Conservation (phyloP, 2,329 filamentous ascomycete species). For the Stachybotrys echinatus region DNA sequence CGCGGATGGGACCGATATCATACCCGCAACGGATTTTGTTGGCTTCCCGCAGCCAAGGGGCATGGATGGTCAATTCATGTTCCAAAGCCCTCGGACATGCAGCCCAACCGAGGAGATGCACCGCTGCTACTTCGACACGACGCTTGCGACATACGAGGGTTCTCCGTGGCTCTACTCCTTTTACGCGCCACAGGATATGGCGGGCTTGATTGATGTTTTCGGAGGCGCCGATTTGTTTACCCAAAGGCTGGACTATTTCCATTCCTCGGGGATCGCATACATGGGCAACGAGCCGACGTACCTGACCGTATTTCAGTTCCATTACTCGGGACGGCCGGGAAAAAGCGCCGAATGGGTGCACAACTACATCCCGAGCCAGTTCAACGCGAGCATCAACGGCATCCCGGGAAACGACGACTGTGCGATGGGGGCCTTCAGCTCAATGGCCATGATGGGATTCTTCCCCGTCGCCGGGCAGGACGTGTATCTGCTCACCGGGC, state of each 20-base stretch:
- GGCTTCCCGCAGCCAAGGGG: conserved; percentile 68
- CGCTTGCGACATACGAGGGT: conserved; percentile 58
- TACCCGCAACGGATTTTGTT: conserved; percentile 44
- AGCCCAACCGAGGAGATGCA: conserved; percentile 25
- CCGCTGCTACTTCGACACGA: conserved; percentile 28
- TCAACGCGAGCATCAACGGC: conserved; percentile 59
- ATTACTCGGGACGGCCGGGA: conserved; percentile 62
- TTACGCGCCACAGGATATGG: conserved; percentile 41
- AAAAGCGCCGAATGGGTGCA: conserved; percentile 49
- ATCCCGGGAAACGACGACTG: conserved; percentile 51
- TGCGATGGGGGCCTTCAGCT: conserved; percentile 48
- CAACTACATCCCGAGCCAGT: conserved; percentile 61
- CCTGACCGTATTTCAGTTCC: conserved; percentile 49
- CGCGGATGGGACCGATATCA: conserved; percentile 27
- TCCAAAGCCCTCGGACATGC: conserved; percentile 51
- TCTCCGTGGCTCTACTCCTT: conserved; percentile 71
- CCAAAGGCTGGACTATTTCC: conserved; percentile 57
- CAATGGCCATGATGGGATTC: conserved; percentile 45
- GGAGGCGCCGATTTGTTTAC: conserved; percentile 55
- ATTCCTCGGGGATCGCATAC: conserved; percentile 58
- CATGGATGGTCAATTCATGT: conserved; percentile 60
- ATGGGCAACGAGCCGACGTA: conserved; percentile 59
- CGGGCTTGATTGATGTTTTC: conserved; percentile 43
- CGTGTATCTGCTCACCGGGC: conserved; percentile 46
- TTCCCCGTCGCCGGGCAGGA: conserved; percentile 50